Evolutionary conservation across 2,329 filamentous ascomycete genomes (phyloP).

Genomic region (Dactylonectria macrodidyma): DNA sequence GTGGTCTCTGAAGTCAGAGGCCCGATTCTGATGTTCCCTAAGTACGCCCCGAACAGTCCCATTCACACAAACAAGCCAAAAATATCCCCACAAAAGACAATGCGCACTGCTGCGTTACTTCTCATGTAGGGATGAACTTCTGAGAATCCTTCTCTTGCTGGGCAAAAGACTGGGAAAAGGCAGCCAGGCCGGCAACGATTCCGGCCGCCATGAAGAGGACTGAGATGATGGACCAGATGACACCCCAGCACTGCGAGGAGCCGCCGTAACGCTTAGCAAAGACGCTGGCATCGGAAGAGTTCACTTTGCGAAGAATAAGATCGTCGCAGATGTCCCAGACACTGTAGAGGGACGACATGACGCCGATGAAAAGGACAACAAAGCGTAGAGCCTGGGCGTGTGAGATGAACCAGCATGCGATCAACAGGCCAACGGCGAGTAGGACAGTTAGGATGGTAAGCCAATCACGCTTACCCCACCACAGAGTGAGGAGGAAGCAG

Average conservation of each 20-base stretch:
- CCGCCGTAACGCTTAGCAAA: conserved; percentile 85
- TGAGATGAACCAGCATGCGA: conserved; percentile 85
- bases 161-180: conserved; percentile 79
- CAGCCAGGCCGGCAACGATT: conserved; percentile 83
- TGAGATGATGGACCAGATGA: conserved; percentile 83
- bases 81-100: conserved; percentile 10
- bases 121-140: conserved; percentile 71
- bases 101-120: background rate
- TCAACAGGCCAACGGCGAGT: conserved; percentile 77
- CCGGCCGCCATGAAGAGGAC: conserved; percentile 79
- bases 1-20: conserved; percentile 12
- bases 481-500: conserved; percentile 83
- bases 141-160: conserved; percentile 80
- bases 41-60: conserved; percentile 19
- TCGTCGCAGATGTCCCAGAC: conserved; percentile 92
- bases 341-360: conserved; percentile 85
- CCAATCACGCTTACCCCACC: conserved; percentile 87
- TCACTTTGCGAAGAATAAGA: conserved; percentile 84
- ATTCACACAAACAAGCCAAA: conserved; percentile 15
- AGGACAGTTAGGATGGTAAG: conserved; percentile 80
- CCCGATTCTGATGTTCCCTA: conserved; percentile 11
- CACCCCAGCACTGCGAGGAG: conserved; percentile 85
- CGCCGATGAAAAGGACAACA: conserved; percentile 84
- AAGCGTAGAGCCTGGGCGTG: conserved; percentile 82
- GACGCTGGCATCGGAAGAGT: conserved; percentile 83